phyloP scores from a whole-genome alignment of 495 filamentous ascomycete genomes.

The Tuber indicum region DNA sequence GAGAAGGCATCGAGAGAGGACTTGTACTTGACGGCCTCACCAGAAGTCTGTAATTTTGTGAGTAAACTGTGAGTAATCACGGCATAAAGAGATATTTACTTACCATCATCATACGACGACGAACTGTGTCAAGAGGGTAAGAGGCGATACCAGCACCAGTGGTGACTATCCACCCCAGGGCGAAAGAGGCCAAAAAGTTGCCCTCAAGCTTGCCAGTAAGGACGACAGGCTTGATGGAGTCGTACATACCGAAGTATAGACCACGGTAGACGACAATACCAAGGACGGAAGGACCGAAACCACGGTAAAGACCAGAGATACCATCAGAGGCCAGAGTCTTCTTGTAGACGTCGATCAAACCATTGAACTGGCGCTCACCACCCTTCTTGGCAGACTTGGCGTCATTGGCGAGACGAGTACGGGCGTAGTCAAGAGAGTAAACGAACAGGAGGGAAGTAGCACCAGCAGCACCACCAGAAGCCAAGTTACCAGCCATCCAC shows the following conservation, averaged over 20 bases:
- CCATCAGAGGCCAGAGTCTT: slow-evolving; percentile 98
- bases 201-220: slow-evolving; percentile 85
- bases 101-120: slow-evolving; percentile 99
- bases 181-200: slow-evolving; percentile 98
- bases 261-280: slow-evolving; percentile 99
- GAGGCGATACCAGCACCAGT: slow-evolving; percentile 99
- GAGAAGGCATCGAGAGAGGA: slow-evolving; percentile 85
- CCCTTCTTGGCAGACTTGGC: slow-evolving; percentile 92
- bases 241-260: slow-evolving; percentile 99
- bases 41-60: slow-evolving; percentile 45
- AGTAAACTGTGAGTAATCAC: slow-evolving; percentile 8
- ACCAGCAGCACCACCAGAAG: slow-evolving; percentile 99
- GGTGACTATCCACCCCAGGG: slow-evolving; percentile 97
- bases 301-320: slow-evolving; percentile 99
- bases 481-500: slow-evolving; percentile 99
- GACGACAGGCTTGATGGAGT: slow-evolving; percentile 98
- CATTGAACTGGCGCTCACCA: slow-evolving; percentile 99
- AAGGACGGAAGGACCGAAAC: slow-evolving; percentile 97
- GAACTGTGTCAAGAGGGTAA: slow-evolving; percentile 98
- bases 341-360: slow-evolving; percentile 97
- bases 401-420: slow-evolving; percentile 99
- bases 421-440: slow-evolving; percentile 99
- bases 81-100: slow-evolving; percentile 37
- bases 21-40: slow-evolving; percentile 99
- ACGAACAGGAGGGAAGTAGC: slow-evolving; percentile 99